Percentiles rank a stretch among this genome's conserved stretches.
Conservation (phyloP, 2,329 filamentous ascomycete genomes). For the Cryphonectria nitschkei region DNA sequence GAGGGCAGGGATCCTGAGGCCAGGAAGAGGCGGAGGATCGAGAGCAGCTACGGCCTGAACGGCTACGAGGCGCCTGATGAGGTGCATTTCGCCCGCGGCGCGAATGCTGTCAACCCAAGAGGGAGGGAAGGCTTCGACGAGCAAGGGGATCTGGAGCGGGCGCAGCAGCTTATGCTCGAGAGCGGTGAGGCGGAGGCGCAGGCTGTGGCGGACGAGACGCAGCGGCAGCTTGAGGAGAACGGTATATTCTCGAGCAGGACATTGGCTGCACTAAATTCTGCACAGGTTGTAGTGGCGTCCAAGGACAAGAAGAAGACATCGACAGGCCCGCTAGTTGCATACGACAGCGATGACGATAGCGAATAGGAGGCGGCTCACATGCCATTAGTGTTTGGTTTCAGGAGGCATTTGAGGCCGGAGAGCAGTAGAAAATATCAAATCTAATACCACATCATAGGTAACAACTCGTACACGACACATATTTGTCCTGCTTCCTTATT, state of each 20-base stretch:
- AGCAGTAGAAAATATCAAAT: not conserved
- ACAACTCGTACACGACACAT: not conserved
- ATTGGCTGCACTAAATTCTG: constrained; percentile 72
- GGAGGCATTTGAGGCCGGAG: not conserved
- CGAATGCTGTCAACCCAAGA: constrained; percentile 64
- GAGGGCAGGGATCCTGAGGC: constrained; percentile 89
- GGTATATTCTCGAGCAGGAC: constrained; percentile 85
- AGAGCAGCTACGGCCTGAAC: constrained; percentile 84
- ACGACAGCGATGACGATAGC: constrained; percentile 75
- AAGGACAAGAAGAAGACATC: constrained; percentile 55
- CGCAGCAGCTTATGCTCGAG: constrained; percentile 63
- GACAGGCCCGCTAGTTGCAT: constrained; percentile 79
- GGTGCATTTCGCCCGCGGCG: constrained; percentile 85
- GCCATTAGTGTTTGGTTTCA: not conserved
- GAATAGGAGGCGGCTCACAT: constrained; percentile 13
- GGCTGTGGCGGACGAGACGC: constrained; percentile 44
- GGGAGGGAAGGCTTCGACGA: constrained; percentile 61
- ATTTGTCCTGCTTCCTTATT: not conserved
- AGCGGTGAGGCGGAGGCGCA: constrained; percentile 52
- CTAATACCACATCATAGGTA: not conserved
- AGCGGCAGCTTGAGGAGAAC: constrained; percentile 44
- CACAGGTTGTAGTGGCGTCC: constrained; percentile 57
- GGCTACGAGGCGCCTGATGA: constrained; percentile 95
- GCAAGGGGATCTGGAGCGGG: constrained; percentile 53
- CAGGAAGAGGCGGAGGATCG: constrained; percentile 84